A percentile compares a stretch with the other conserved stretches of the same genome.
phyloP scores from a whole-genome alignment of 75 land plant genomes.

The Pinus tabuliformis region DNA sequence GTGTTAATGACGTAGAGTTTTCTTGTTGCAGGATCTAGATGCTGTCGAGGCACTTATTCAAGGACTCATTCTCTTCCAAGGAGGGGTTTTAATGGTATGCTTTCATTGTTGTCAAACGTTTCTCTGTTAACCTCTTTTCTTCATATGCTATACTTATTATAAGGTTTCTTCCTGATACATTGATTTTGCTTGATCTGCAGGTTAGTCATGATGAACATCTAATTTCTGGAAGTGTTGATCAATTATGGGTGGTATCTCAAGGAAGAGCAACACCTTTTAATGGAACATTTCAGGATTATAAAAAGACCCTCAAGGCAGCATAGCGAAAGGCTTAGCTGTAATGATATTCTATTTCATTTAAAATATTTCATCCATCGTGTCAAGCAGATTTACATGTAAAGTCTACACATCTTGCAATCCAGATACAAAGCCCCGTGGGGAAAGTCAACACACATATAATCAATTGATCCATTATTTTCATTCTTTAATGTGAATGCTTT shows the following conservation, averaged over 20 bases:
- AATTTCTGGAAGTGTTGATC: slow-evolving; percentile 95
- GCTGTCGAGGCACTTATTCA: slow-evolving; percentile 99
- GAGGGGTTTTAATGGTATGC: slow-evolving; percentile 93
- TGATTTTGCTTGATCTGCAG: slow-evolving; percentile 31
- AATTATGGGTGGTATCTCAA: slow-evolving; percentile 94
- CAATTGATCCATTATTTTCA: too few species aligned
- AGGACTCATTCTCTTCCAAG: slow-evolving; percentile 95
- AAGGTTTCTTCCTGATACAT: background rate
- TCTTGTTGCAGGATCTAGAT: slow-evolving; percentile 82
- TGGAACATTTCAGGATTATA: slow-evolving; percentile 87
- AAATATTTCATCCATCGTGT: too few species aligned
- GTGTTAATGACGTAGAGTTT: background rate
- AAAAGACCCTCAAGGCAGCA: slow-evolving; percentile 68
- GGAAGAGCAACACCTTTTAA: slow-evolving; percentile 83
- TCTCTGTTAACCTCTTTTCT: background rate
- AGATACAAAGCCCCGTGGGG: too few species aligned
- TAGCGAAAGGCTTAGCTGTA: background rate
- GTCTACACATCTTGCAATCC: too few species aligned
- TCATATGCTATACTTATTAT: background rate
- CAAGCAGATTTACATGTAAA: too few species aligned
- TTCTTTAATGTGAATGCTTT: too few species aligned
- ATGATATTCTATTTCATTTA: too few species aligned
- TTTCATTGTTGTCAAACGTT: background rate
- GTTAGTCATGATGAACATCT: slow-evolving; percentile 99
- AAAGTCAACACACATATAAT: too few species aligned